phyloP scores from a whole-genome alignment of 1,284 basidiomycete species.

The Paramarasmius palmivorus region DNA sequence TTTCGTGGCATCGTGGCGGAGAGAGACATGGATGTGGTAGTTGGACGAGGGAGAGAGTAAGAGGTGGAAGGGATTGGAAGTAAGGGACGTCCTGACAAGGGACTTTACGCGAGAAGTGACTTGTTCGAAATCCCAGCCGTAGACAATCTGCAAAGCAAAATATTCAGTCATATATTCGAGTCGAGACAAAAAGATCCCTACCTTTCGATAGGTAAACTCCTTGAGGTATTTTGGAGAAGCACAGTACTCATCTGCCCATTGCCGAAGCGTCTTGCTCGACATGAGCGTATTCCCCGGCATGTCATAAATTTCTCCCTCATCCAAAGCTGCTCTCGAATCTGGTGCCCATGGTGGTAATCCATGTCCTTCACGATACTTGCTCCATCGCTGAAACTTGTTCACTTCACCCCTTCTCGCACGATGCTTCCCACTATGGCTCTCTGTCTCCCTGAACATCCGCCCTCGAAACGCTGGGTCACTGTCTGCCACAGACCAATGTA shows the following conservation, averaged over 20 bases:
- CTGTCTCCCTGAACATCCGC: constrained; percentile 49
- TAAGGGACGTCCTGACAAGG: constrained; percentile 27
- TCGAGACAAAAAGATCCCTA: constrained; percentile 21
- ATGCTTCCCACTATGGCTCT: constrained; percentile 32
- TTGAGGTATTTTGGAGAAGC: constrained; percentile 60
- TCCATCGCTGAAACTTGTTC: constrained; percentile 32
- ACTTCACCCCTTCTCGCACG: constrained; percentile 29
- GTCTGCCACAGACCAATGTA: constrained; percentile 54
- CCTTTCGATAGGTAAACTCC: constrained; percentile 65
- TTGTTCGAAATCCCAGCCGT: constrained; percentile 61
- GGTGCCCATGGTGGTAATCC: constrained; percentile 47
- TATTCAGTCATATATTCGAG: background rate
- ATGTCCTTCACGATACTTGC: constrained; percentile 25
- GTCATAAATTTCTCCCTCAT: constrained; percentile 17
- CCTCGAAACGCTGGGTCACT: constrained; percentile 56
- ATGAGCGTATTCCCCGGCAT: constrained; percentile 29
- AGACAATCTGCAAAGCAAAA: constrained; percentile 39
- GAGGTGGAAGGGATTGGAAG: constrained; percentile 39
- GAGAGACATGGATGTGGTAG: constrained; percentile 41
- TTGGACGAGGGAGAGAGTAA: constrained; percentile 40
- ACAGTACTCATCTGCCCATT: constrained; percentile 75
- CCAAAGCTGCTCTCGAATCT: constrained; percentile 13
- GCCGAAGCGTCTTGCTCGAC: constrained; percentile 55
- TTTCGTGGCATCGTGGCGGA: constrained; percentile 33
- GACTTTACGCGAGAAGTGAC: constrained; percentile 23